Percentiles rank a stretch among this genome's conserved stretches.
Conservation (phyloP, 306 rosid genomes). For the Nissolia schottii region DNA sequence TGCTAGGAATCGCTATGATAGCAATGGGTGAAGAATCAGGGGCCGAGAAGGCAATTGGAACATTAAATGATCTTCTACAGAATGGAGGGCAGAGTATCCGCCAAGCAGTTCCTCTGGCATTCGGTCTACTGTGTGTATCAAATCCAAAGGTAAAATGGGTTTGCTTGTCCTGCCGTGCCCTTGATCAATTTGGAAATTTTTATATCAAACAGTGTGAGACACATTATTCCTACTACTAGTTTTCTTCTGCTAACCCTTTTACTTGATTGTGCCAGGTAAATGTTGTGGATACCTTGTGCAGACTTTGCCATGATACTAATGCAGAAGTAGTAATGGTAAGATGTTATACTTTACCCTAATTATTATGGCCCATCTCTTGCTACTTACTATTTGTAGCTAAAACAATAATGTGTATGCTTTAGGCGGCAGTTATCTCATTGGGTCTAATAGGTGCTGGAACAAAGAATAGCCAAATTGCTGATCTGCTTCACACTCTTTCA, state of each 20-base stretch:
- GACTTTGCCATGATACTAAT: constrained; percentile 95
- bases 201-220: too few relatives aligned
- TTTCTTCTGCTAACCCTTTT: constrained; percentile 21
- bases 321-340: constrained; percentile 98
- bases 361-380: neutral
- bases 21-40: constrained; percentile 99
- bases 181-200: too few relatives aligned
- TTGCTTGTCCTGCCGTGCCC: constrained; percentile 12
- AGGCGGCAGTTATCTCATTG: constrained; percentile 96
- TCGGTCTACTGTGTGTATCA: constrained; percentile 90
- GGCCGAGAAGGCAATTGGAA: constrained; percentile 93
- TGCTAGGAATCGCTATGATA: constrained; percentile 97
- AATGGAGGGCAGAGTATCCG: constrained; percentile 98
- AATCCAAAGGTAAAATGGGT: constrained; percentile 76
- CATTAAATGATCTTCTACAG: constrained; percentile 93
- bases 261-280: constrained; percentile 57
- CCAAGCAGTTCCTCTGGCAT: constrained; percentile 93
- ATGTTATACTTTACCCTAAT: constrained; percentile 18
- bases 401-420: constrained; percentile 29
- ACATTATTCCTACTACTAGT: too few relatives aligned
- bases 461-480: constrained; percentile 92
- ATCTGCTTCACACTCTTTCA: constrained; percentile 97
- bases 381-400: constrained; percentile 17
- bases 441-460: constrained; percentile 97
- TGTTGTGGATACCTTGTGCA: constrained; percentile 95